Percentiles rank a stretch among this genome's conserved stretches.
Evolutionary conservation across 169 alveolate genomes (phyloP).

Genomic region (Plasmodium billcollinsi): DNA sequence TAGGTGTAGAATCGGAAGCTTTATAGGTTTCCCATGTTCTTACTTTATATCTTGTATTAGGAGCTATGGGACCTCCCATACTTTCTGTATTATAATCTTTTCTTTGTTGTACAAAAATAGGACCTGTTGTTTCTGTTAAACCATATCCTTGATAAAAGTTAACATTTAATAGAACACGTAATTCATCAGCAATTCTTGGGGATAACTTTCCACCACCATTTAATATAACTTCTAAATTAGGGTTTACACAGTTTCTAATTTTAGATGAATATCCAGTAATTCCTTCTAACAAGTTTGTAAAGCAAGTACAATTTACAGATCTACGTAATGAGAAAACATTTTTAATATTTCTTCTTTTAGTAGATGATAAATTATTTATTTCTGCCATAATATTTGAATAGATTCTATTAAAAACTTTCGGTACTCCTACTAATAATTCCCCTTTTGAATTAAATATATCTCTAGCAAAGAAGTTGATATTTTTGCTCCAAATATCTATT

Average conservation of each 20-base stretch:
- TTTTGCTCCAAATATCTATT: slow-evolving; percentile 43
- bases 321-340: slow-evolving; percentile 7
- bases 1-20: slow-evolving; percentile 88
- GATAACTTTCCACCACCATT: slow-evolving; percentile 74
- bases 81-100: background rate
- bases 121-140: slow-evolving; percentile 57
- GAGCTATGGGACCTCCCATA: slow-evolving; percentile 46
- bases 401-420: slow-evolving; percentile 39
- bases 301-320: background rate
- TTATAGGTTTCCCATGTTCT: slow-evolving; percentile 70
- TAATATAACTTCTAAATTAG: slow-evolving; percentile 2
- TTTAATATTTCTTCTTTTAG: slow-evolving; percentile 14
- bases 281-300: background rate
- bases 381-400: slow-evolving; percentile 27
- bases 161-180: slow-evolving; percentile 14
- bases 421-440: slow-evolving; percentile 39
- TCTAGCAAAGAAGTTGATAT: slow-evolving; percentile 4
- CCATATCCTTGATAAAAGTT: slow-evolving; percentile 70
- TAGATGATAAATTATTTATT: slow-evolving; percentile 17
- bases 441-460: slow-evolving; percentile 8
- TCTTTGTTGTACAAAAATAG: slow-evolving; percentile 14
- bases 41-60: slow-evolving; percentile 11
- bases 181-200: slow-evolving; percentile 22
- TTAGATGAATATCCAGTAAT: slow-evolving; percentile 19
- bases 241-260: slow-evolving; percentile 40